Conservation (phyloP, 768 basidiomycete genomes). For the Podaxis sp. region DNA sequence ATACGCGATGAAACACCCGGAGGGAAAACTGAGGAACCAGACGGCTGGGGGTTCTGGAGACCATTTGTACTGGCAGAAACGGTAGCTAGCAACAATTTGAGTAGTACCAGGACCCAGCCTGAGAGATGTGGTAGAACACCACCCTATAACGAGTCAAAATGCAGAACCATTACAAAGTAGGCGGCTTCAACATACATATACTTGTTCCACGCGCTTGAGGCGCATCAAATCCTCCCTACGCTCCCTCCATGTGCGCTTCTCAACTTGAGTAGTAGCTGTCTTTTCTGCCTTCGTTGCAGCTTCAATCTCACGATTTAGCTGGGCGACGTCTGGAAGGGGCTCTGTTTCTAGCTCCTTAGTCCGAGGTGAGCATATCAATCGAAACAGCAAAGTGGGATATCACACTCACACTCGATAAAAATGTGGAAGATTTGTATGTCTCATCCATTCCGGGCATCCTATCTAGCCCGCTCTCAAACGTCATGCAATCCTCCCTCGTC, state of each 20-base stretch:
- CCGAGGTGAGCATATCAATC: not conserved
- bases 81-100: conserved; percentile 90
- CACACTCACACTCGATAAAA: conserved; percentile 33
- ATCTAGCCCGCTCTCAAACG: conserved; percentile 87
- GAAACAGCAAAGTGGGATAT: not conserved
- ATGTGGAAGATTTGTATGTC: conserved; percentile 48
- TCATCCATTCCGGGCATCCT: conserved; percentile 67
- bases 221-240: conserved; percentile 80
- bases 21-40: conserved; percentile 68
- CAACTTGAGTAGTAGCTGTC: conserved; percentile 20
- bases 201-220: conserved; percentile 83
- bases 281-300: conserved; percentile 57
- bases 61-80: conserved; percentile 72
- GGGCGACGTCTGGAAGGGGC: conserved; percentile 65
- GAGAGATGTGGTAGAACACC: conserved; percentile 79
- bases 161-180: not conserved
- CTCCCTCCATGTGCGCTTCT: conserved; percentile 62
- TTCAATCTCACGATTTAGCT: conserved; percentile 70
- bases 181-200: conserved; percentile 64
- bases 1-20: conserved; percentile 65
- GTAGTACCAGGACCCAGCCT: conserved; percentile 87
- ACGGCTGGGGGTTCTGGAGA: conserved; percentile 59
- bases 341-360: conserved; percentile 58
- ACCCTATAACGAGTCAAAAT: conserved; percentile 42
- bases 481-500: conserved; percentile 92